Evolutionary conservation across 208 protist genomes (phyloP), one percentile per base, ranked within the genome.

Genomic region (Crithidia sp.): DNA sequence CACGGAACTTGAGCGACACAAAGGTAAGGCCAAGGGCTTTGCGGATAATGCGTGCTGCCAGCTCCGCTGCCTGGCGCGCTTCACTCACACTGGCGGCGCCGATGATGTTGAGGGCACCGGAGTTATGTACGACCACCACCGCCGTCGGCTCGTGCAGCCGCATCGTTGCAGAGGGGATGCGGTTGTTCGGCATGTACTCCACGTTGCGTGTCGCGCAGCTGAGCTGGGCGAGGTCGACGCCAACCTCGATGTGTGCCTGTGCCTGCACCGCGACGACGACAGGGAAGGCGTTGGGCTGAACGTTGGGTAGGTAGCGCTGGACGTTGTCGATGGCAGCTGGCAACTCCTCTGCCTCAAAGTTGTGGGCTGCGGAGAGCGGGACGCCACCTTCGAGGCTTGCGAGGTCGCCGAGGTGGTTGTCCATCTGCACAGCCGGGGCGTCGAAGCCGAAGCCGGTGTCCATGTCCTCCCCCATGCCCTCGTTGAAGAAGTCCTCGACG

Each of bases 161-260:
- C 84, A 96, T 86, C 59, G 88, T 94, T 36, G 90, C 92, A 17
- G 84, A 77, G 3, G 88, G 84, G 19, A 84, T 83, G 16, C 82
- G 82, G 47, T 81, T 62, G 50, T 86, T 83, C 16, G 92, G 92
- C 70, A 92, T 82, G 75, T 89, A 96, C 78, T 96, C 90, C 55
- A 96, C 90, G 75, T 94, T 96, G 50, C 90, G 83, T 17, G 88
- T 90, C 16, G 88, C 90, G 69, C 90, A 95, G 78, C 90, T 95
- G 13, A 96, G 85, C 62, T 84, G 72, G 41, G 86, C 77, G 50
- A 96, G 85, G 62, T 96, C 89, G 19, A 95, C 76, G n/a, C 88
- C 90, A 0, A 85, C 87, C 5, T 77, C 67, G 36, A 96, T 72
- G 59, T 81, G 77, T 10, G 85, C 92, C 80, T 96, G 92, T 4